Percentiles rank a stretch among this genome's conserved stretches.
Evolutionary conservation across 805 yeast genomes (phyloP).

Genomic region (Lachancea nothofagi): DNA sequence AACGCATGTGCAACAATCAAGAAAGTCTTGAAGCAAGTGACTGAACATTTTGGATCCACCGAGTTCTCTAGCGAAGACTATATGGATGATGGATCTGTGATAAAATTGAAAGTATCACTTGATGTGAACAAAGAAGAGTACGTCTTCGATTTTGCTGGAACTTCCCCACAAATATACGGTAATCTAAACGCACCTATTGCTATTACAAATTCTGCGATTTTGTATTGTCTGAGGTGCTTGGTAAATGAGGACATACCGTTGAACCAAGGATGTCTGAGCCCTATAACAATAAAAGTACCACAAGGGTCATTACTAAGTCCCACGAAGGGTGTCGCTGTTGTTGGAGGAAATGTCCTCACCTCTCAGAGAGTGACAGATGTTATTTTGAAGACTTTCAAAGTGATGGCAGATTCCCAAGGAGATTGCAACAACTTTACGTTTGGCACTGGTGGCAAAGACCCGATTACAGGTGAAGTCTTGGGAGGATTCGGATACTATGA

Average conservation of each 20-base stretch:
- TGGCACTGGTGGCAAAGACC: slow-evolving; percentile 65
- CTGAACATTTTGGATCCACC: slow-evolving; percentile 37
- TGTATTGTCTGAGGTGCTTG: slow-evolving; percentile 79
- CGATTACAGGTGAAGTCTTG: slow-evolving; percentile 38
- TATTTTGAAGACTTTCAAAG: slow-evolving; percentile 75
- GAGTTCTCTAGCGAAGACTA: slow-evolving; percentile 51
- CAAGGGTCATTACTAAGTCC: slow-evolving; percentile 64
- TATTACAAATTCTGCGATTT: slow-evolving; percentile 79
- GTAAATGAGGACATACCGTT: slow-evolving; percentile 85
- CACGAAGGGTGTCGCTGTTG: slow-evolving; percentile 81
- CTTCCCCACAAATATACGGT: slow-evolving; percentile 82
- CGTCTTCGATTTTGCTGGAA: slow-evolving; percentile 76
- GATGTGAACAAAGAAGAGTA: slow-evolving; percentile 51
- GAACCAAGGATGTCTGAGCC: slow-evolving; percentile 86
- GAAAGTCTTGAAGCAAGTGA: slow-evolving; percentile 41
- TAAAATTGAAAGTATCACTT: slow-evolving; percentile 49
- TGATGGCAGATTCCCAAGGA: slow-evolving; percentile 94
- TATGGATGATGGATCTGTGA: slow-evolving; percentile 78
- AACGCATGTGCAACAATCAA: slow-evolving; percentile 74
- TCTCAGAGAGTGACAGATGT: slow-evolving; percentile 91
- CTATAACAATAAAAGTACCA: slow-evolving; percentile 64
- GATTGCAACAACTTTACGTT: slow-evolving; percentile 92
- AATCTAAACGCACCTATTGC: slow-evolving; percentile 91
- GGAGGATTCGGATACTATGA: slow-evolving; percentile 86
- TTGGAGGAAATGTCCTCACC: slow-evolving; percentile 91